phyloP scores from a whole-genome alignment of 352 stramenopile species.

The Pythium inflatum region DNA sequence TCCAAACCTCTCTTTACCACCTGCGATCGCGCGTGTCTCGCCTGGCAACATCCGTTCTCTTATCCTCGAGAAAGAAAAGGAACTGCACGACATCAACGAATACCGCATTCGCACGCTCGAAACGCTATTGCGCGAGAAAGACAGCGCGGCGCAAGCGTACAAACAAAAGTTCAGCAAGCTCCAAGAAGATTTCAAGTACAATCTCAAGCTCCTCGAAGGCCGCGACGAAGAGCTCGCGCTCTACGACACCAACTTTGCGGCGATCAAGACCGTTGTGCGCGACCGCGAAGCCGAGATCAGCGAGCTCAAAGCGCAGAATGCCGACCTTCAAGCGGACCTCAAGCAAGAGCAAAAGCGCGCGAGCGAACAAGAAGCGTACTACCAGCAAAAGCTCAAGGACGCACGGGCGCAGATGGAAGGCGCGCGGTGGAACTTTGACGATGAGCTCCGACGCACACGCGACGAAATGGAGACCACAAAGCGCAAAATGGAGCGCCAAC shows the following conservation, averaged over 20 bases:
- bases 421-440: constrained; percentile 76
- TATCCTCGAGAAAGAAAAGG: constrained; percentile 90
- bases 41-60: constrained; percentile 82
- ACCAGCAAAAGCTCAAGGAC: constrained; percentile 81
- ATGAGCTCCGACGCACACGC: constrained; percentile 61
- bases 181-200: constrained; percentile 94
- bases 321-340: constrained; percentile 56
- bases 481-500: constrained; percentile 50
- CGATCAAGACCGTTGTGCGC: constrained; percentile 72
- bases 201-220: constrained; percentile 91
- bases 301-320: constrained; percentile 62
- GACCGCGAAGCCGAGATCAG: constrained; percentile 76
- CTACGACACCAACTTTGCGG: constrained; percentile 87
- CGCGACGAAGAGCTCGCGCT: constrained; percentile 88
- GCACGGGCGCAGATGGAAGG: constrained; percentile 71
- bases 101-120: constrained; percentile 87
- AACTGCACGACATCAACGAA: constrained; percentile 94
- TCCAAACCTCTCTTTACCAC: not conserved
- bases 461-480: constrained; percentile 64
- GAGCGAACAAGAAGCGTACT: constrained; percentile 54
- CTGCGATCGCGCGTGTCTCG: constrained; percentile 38
- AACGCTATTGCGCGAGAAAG: constrained; percentile 77
- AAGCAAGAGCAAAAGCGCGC: constrained; percentile 48
- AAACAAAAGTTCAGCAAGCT: constrained; percentile 86
- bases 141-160: constrained; percentile 41